These are phyloP conservation scores for Gleditsia sinensis DNA, from an alignment of 306 rosid species.

Conservation along the genomic window DNA sequence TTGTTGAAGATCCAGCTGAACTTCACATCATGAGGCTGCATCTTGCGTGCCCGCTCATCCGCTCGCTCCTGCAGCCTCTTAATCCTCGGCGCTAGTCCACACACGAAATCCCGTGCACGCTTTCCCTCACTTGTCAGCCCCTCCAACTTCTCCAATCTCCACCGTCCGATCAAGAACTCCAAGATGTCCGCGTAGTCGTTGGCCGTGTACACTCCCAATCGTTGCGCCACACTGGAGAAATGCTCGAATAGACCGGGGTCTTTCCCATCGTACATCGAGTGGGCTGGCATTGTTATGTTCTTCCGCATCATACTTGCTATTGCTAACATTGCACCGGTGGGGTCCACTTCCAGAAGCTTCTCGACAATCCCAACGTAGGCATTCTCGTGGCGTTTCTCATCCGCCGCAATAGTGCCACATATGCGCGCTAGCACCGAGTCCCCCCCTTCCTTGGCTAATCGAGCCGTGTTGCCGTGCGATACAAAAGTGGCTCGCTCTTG, in stretches of 20 bases:
- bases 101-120: conserved; percentile 52
- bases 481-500: conserved; percentile 64
- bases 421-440: conserved; percentile 54
- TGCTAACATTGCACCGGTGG: conserved; percentile 41
- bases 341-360: conserved; percentile 64
- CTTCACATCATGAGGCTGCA: conserved; percentile 37
- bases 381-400: conserved; percentile 62
- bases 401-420: conserved; percentile 58
- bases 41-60: conserved; percentile 42
- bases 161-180: conserved; percentile 49
- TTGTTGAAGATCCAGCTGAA: conserved; percentile 59
- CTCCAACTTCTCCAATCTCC: conserved; percentile 52
- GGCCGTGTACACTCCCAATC: conserved; percentile 52
- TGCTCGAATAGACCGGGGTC: conserved; percentile 57
- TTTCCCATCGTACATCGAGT: conserved; percentile 49
- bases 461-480: conserved; percentile 61
- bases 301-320: conserved; percentile 52
- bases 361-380: conserved; percentile 48
- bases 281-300: conserved; percentile 61
- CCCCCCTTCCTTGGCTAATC: conserved; percentile 47
- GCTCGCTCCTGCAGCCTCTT: conserved; percentile 52
- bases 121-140: conserved; percentile 44
- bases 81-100: conserved; percentile 46
- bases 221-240: conserved; percentile 52
- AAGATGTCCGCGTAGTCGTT: conserved; percentile 45